Evolutionary conservation across 345 rosid species (phyloP).

Genomic region (Eucalyptus sideroxylon): DNA sequence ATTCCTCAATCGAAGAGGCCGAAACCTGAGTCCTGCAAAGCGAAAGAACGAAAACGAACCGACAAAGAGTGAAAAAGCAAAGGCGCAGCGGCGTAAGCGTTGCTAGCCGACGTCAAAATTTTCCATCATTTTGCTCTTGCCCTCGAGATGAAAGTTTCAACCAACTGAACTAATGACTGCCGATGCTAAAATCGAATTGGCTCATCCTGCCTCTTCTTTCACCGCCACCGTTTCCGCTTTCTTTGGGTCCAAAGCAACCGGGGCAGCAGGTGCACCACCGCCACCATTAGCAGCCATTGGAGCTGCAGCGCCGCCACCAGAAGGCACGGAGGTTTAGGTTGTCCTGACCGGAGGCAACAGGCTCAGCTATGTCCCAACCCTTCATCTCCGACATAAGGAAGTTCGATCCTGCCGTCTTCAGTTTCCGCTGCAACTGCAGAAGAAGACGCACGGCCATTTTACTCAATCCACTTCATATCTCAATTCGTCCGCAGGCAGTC

Average conservation of each 20-base stretch:
- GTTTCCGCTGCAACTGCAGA: neutral
- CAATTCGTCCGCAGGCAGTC: neutral
- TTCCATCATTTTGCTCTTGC: neutral
- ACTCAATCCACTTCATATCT: neutral
- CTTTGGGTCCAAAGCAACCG: neutral
- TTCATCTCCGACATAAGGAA: neutral
- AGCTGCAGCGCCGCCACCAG: neutral
- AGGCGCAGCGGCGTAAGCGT: neutral
- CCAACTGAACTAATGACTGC: neutral
- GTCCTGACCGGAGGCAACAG: too few species aligned
- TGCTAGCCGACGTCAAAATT: neutral
- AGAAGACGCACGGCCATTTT: neutral
- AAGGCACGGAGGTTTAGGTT: neutral
- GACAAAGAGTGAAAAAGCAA: neutral
- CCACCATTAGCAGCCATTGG: neutral
- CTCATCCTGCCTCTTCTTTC: neutral
- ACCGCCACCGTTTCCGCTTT: neutral
- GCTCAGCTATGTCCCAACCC: neutral
- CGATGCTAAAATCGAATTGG: neutral
- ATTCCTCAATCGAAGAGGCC: neutral
- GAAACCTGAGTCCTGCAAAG: neutral
- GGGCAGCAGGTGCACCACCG: neutral
- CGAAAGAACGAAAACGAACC: neutral
- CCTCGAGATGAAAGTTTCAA: neutral
- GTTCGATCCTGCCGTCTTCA: too few species aligned